phyloP scores from a whole-genome alignment of 2,329 filamentous ascomycete genomes.

The Calonectria ilicicola region DNA sequence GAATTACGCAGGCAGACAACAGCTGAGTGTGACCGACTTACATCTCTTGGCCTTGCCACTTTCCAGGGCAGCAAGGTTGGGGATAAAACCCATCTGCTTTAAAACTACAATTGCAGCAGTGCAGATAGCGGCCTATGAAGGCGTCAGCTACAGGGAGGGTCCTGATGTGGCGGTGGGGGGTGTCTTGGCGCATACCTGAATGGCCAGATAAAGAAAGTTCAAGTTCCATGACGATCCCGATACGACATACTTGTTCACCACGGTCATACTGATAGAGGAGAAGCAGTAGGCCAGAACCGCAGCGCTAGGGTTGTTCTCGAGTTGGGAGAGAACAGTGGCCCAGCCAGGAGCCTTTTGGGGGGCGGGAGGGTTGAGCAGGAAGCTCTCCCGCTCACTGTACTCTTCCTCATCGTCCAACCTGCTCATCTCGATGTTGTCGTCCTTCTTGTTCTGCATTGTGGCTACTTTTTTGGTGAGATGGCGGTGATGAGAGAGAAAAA shows the following conservation, averaged over 20 bases:
- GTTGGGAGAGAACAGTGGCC: constrained; percentile 44
- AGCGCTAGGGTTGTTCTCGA: constrained; percentile 81
- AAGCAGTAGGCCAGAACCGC: constrained; percentile 92
- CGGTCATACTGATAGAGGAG: constrained; percentile 97
- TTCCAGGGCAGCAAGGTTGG: constrained; percentile 85
- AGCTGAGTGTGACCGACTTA: constrained; percentile 57
- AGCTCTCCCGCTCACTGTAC: constrained; percentile 49
- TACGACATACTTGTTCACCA: constrained; percentile 98
- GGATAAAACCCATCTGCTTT: constrained; percentile 86
- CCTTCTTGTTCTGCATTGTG: constrained; percentile 88
- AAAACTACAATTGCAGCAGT: constrained; percentile 84
- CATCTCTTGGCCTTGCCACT: constrained; percentile 91
- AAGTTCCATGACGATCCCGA: constrained; percentile 93
- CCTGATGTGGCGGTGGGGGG: neutral
- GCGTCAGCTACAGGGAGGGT: neutral
- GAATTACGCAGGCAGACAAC: neutral
- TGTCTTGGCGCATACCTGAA: constrained; percentile 76
- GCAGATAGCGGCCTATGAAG: constrained; percentile 83
- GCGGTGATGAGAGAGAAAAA: neutral
- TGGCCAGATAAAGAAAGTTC: constrained; percentile 92
- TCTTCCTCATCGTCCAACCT: constrained; percentile 71
- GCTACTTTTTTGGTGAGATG: neutral
- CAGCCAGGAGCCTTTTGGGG: neutral
- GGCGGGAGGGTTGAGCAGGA: neutral
- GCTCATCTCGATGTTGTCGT: constrained; percentile 81